phyloP scores from a whole-genome alignment of 371 early-diverging fungal genomes.

The Syncephalis plumigaleata region DNA sequence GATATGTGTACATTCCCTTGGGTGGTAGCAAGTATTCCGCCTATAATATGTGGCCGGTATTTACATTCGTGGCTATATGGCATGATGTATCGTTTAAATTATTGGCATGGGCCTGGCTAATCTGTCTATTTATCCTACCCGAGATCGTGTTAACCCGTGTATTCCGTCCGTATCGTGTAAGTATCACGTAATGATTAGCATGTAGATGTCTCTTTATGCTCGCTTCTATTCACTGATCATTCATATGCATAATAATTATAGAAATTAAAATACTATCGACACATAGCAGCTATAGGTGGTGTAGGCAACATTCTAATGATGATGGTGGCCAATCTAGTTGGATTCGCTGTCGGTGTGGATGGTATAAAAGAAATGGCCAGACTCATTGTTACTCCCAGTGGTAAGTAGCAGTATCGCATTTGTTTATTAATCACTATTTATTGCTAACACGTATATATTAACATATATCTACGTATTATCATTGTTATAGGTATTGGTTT shows the following conservation, averaged over 20 bases:
- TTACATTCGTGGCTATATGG: conserved; percentile 93
- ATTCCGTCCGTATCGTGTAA: conserved; percentile 20
- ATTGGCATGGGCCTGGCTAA: conserved; percentile 87
- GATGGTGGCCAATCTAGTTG: conserved; percentile 90
- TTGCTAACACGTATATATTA: conserved; percentile 6
- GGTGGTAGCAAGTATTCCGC: conserved; percentile 51
- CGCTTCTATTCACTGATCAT: no score
- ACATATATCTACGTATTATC: conserved; percentile 7
- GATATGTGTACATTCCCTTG: conserved; percentile 80
- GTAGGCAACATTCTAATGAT: conserved; percentile 76
- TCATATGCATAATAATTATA: no score
- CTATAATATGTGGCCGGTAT: conserved; percentile 60
- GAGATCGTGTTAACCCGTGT: conserved; percentile 46
- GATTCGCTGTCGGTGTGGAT: conserved; percentile 78
- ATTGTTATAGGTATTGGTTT: conserved; percentile 21
- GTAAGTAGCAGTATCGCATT: conserved; percentile 6
- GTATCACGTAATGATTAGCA: conserved; percentile 19
- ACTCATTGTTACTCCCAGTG: conserved; percentile 20
- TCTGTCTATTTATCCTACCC: conserved; percentile 67
- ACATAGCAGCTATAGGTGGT: conserved; percentile 67
- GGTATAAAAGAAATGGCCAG: conserved; percentile 51
- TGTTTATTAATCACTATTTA: conserved; percentile 2
- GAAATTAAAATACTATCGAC: conserved; percentile 35
- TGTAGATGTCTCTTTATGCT: no score
- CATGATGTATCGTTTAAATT: conserved; percentile 76